A percentile compares a stretch with the other conserved stretches of the same genome.
Conservation (phyloP, 768 basidiomycete species). For the Leucosporidium creatinivorum region DNA sequence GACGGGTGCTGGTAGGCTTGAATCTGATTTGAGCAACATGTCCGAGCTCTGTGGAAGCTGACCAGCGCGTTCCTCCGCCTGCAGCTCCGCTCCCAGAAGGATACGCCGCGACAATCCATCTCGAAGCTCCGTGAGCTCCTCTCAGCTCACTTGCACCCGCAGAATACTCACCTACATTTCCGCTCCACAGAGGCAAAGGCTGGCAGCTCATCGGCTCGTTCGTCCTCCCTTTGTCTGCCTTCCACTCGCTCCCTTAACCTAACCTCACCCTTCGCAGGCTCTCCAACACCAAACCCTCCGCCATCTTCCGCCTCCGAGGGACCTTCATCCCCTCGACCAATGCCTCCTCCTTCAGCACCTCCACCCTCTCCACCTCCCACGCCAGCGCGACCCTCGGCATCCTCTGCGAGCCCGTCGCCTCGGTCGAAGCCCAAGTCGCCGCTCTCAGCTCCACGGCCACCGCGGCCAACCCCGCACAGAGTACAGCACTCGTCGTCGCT, state of each 20-base stretch:
- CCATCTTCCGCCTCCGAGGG: slow-evolving; percentile 32
- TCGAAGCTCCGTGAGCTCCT: slow-evolving; percentile 19
- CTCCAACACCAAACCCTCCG: slow-evolving; percentile 34
- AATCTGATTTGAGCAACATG: too few species aligned
- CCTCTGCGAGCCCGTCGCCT: slow-evolving; percentile 64
- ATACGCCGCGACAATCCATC: slow-evolving; percentile 25
- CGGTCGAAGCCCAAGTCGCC: slow-evolving; percentile 56
- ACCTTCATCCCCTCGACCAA: slow-evolving; percentile 44
- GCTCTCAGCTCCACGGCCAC: not conserved
- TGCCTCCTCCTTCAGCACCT: slow-evolving; percentile 40
- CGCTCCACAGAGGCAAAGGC: slow-evolving; percentile 69
- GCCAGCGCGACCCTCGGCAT: slow-evolving; percentile 71
- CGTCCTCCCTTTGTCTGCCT: slow-evolving; percentile 4
- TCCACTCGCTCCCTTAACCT: not conserved
- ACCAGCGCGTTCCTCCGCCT: not conserved
- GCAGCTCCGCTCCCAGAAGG: slow-evolving; percentile 22
- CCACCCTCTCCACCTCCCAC: slow-evolving; percentile 42
- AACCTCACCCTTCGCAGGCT: slow-evolving; percentile 49
- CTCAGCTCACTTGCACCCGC: not conserved
- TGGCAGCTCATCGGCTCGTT: slow-evolving; percentile 80
- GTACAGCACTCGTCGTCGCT: slow-evolving; percentile 4
- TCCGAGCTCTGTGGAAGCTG: not conserved
- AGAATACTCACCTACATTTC: not conserved
- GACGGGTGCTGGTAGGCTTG: slow-evolving; percentile 57
- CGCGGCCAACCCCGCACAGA: not conserved